phyloP scores from a whole-genome alignment of 495 filamentous ascomycete genomes.

The Clohesyomyces aquaticus region DNA sequence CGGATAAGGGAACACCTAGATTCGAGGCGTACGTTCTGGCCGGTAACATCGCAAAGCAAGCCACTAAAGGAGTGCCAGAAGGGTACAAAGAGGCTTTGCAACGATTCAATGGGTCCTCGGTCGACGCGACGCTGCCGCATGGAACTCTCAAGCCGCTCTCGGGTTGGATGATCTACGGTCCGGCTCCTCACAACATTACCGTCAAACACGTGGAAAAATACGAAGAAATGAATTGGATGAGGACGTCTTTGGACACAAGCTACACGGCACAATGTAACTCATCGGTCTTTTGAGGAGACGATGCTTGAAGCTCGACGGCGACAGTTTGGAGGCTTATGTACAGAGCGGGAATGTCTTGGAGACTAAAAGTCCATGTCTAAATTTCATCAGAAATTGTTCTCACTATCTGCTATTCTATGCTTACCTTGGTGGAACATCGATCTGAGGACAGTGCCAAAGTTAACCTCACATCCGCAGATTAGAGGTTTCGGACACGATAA shows the following conservation, averaged over 20 bases:
- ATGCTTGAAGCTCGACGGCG: not conserved
- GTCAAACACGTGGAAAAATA: not conserved
- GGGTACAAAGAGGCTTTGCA: conserved; percentile 15
- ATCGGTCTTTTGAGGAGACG: no score
- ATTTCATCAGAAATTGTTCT: not conserved
- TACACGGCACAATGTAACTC: not conserved
- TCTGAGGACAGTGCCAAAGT: no score
- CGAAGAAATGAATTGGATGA: not conserved
- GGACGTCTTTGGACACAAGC: not conserved
- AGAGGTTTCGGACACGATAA: no score
- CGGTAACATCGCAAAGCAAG: conserved; percentile 21
- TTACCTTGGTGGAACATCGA: no score
- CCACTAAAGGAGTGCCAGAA: conserved; percentile 11
- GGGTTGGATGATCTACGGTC: conserved; percentile 25
- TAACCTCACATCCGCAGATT: no score
- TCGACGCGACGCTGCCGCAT: not conserved
- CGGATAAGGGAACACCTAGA: not conserved
- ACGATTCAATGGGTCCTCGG: conserved; percentile 13
- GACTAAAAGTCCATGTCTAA: not conserved
- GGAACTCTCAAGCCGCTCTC: conserved; percentile 8
- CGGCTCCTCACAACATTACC: not conserved
- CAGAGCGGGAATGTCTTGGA: not conserved
- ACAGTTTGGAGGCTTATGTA: no score
- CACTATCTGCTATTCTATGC: no score
- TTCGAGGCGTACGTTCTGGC: conserved; percentile 20